Evolutionary conservation across 2,329 filamentous ascomycete genomes (phyloP), one percentile per base, ranked within the genome.

Genomic region (Monilinia laxa): DNA sequence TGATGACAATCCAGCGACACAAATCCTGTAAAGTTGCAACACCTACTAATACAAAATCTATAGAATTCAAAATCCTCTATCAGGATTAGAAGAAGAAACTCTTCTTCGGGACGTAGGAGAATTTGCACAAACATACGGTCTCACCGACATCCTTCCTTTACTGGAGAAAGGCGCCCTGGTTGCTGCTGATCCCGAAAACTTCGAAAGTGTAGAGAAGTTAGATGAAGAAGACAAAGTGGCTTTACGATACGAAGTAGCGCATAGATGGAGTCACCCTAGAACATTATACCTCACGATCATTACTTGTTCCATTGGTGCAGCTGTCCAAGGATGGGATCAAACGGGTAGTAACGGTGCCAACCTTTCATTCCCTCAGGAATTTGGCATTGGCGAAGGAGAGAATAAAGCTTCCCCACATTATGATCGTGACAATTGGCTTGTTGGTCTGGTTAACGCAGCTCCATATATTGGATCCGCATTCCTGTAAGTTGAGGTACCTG

Each of bases 121-220:
- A n/a, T 91, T 90, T 73, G 88, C 87, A 51, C 79, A 80, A 18
- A 78, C 83, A 53, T 84, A 89, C 71, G 82, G 82, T 31, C 80
- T 93, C 35, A 77, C 79, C 2, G 84, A 89, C 64, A 82, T 89
- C 70, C 78, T 86, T 3, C 78, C 80, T 4, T 74, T 89, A 20
- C 81, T 93, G 62, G 81, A 84, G 62, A 89, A 88, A 72, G 91
- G 90, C 45, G 91, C 90, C 4, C 81, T 94, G 14, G 84, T 93
- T 23, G 91, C 91, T 3, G 89, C 91, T 75, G 86, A 89, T 71
- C 90, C 90, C 0, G 79, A 80, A 11, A 81, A 82, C 40, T 90
- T 84, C 75, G 88, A 91, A 67, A 79, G 82, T 45, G 82, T 92
- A 52, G 77, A 75, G 2, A 83, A 85, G 14, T 82, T 93, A 2